These are phyloP conservation scores for Phytophthora melonis DNA, from an alignment of 352 stramenopile genomes.

Conservation along the genomic window DNA sequence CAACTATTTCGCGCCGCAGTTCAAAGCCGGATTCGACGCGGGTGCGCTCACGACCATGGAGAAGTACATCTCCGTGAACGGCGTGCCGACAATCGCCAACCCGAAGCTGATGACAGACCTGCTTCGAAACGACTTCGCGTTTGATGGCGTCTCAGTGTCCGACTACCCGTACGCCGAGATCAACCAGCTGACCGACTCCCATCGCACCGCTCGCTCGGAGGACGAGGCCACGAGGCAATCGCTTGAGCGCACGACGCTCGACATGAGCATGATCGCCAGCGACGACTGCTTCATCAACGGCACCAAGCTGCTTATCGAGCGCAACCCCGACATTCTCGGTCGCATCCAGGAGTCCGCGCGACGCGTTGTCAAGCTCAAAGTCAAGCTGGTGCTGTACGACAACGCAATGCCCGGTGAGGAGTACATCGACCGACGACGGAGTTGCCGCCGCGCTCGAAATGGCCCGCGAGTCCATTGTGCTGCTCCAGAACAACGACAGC, in stretches of 20 bases:
- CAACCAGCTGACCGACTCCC: conserved; percentile 74
- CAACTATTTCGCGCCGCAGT: conserved; percentile 86
- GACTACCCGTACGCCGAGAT: conserved; percentile 94
- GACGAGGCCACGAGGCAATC: conserved; percentile 66
- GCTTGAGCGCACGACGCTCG: conserved; percentile 82
- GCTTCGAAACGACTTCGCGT: conserved; percentile 79
- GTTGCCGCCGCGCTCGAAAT: conserved; percentile 56
- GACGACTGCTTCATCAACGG: conserved; percentile 62
- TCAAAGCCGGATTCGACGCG: conserved; percentile 75
- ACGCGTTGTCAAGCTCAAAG: conserved; percentile 79
- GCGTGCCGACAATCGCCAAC: conserved; percentile 89
- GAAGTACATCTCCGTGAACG: conserved; percentile 92
- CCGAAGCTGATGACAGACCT: conserved; percentile 76
- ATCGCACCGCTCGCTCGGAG: conserved; percentile 56
- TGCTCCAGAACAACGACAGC: conserved; percentile 81
- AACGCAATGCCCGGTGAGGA: conserved; percentile 63
- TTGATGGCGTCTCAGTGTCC: conserved; percentile 88
- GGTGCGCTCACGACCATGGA: conserved; percentile 91
- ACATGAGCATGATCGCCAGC: conserved; percentile 91
- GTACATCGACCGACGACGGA: conserved; percentile 48
- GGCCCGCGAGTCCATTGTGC: conserved; percentile 78
- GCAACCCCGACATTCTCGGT: conserved; percentile 37
- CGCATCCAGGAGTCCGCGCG: conserved; percentile 65
- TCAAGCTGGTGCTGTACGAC: conserved; percentile 71
- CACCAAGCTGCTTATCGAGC: conserved; percentile 53